Conservation (phyloP, 2,329 filamentous ascomycete genomes). For the Xylariales sp. region DNA sequence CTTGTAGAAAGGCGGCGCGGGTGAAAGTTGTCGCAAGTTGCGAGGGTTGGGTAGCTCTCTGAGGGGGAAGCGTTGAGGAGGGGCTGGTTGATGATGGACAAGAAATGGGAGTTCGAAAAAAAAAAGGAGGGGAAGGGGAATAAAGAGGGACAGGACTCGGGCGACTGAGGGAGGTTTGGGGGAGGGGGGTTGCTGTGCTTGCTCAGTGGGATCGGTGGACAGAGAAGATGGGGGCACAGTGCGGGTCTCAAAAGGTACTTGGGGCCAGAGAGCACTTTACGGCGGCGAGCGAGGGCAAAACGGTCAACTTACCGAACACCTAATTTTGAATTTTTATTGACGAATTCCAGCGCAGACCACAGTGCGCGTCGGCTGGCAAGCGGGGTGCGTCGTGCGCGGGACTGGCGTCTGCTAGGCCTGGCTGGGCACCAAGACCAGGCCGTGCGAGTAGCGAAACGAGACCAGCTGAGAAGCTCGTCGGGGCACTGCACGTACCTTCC, state of each 20-base stretch:
- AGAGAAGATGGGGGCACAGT: background rate
- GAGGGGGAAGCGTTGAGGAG: too few relatives aligned
- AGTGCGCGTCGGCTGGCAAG: background rate
- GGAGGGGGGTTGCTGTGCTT: slow-evolving; percentile 14
- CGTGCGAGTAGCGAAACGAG: too few relatives aligned
- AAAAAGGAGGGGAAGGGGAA: slow-evolving; percentile 25
- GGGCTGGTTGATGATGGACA: slow-evolving; percentile 21
- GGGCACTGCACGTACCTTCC: background rate
- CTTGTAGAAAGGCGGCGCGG: slow-evolving; percentile 22
- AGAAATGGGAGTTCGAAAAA: slow-evolving; percentile 20
- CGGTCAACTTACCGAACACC: background rate
- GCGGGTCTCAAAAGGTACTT: too few relatives aligned
- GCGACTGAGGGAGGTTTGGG: too few relatives aligned
- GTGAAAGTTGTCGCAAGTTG: slow-evolving; percentile 13
- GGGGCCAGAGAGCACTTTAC: background rate
- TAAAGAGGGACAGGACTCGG: slow-evolving; percentile 21
- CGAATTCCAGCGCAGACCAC: background rate
- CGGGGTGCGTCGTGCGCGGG: too few relatives aligned
- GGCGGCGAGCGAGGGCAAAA: background rate
- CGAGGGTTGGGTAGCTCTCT: slow-evolving; percentile 15
- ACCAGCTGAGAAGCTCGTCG: too few relatives aligned
- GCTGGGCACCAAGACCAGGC: background rate
- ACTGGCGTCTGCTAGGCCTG: too few relatives aligned
- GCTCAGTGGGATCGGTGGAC: background rate
- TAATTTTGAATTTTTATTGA: background rate